phyloP scores from a whole-genome alignment of 2,329 filamentous ascomycete species.

The Paecilomyces sp. region DNA sequence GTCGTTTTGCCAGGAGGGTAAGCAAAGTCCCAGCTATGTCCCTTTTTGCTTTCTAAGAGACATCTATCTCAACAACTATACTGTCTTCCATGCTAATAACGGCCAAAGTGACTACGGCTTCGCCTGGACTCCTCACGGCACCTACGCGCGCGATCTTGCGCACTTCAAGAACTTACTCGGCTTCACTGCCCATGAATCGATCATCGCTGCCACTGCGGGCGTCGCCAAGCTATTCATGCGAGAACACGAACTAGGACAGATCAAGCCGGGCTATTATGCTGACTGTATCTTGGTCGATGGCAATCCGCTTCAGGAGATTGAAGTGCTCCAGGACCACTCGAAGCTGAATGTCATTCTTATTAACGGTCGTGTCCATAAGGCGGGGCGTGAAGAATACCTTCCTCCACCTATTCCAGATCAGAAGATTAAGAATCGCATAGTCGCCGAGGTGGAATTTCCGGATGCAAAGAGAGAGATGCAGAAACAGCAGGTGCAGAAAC shows the following conservation, averaged over 20 bases:
- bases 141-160: conserved; percentile 41
- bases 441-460: conserved; percentile 2
- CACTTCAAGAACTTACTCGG: conserved; percentile 41
- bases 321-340: conserved; percentile 36
- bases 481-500: conserved; percentile 2
- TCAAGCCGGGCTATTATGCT: conserved; percentile 35
- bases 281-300: conserved; percentile 43
- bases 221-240: conserved; percentile 37
- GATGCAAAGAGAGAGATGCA: conserved; percentile 3
- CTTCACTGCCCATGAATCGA: conserved; percentile 38
- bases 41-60: background rate
- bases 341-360: conserved; percentile 42
- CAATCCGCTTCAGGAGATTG: conserved; percentile 37
- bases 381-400: conserved; percentile 3
- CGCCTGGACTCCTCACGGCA: conserved; percentile 43
- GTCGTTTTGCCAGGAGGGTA: conserved; percentile 36
- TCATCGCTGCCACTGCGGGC: conserved; percentile 38
- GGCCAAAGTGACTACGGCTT: conserved; percentile 37
- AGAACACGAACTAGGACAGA: conserved; percentile 29
- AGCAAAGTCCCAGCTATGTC: background rate
- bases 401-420: conserved; percentile 1
- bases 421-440: conserved; percentile 3
- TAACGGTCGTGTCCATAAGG: conserved; percentile 43
- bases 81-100: background rate
- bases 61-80: background rate